Evolutionary conservation across 805 yeast genomes (phyloP).

Genomic region (Yamadazyma akitaensis): DNA sequence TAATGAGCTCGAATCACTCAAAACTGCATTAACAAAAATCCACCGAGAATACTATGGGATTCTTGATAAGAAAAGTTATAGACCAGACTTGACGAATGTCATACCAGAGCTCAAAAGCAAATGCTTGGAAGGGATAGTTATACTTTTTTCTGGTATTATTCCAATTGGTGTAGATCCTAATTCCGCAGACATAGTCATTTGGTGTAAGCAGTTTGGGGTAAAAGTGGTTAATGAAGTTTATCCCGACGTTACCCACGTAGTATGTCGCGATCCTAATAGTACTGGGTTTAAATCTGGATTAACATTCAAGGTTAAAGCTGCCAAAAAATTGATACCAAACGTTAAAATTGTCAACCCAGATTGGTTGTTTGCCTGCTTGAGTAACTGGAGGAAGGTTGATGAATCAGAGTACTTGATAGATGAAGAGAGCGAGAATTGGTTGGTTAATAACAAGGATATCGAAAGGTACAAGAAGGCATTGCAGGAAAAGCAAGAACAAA

Average conservation of each 20-base stretch:
- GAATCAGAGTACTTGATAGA: conserved; percentile 57
- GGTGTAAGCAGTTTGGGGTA: conserved; percentile 94
- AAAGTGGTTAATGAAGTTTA: conserved; percentile 67
- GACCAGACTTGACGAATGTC: conserved; percentile 64
- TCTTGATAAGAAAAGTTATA: conserved; percentile 24
- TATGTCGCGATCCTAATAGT: conserved; percentile 66
- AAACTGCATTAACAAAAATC: conserved; percentile 57
- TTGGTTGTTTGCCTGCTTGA: conserved; percentile 86
- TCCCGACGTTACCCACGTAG: conserved; percentile 80
- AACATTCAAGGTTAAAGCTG: conserved; percentile 82
- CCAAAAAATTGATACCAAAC: conserved; percentile 56
- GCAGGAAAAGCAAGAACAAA: conserved; percentile 12
- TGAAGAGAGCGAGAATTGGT: conserved; percentile 45
- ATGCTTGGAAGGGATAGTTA: conserved; percentile 64
- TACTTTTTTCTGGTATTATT: conserved; percentile 84
- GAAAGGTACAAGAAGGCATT: conserved; percentile 38
- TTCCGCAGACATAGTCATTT: conserved; percentile 80
- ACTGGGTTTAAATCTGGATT: conserved; percentile 30
- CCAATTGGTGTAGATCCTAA: conserved; percentile 76
- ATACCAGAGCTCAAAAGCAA: conserved; percentile 70
- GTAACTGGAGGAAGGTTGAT: conserved; percentile 69
- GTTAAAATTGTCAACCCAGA: conserved; percentile 84
- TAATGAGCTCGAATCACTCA: conserved; percentile 63
- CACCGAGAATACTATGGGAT: conserved; percentile 64
- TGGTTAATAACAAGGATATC: conserved; percentile 44